Evolutionary conservation across 257 asterid species (phyloP), one percentile per base, ranked within the genome.

Genomic region (Linaria vulgaris): DNA sequence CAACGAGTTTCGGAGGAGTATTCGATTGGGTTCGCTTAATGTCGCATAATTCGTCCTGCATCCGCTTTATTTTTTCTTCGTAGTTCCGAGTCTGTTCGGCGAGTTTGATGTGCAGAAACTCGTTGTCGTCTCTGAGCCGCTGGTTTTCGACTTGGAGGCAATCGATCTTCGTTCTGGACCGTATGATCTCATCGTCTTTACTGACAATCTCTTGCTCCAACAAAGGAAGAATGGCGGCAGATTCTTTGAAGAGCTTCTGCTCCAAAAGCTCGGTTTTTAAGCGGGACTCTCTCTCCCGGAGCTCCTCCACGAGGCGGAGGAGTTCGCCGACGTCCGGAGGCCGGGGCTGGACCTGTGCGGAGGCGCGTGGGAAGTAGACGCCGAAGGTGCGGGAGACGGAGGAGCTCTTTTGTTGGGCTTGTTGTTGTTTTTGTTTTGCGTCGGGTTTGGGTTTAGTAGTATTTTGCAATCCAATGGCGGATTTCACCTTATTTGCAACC

Each of bases 271-370:
- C 90, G 0, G 99, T 94, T 72, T 86, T 90, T 75, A 94, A 76
- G 0, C 85, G 78, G 6, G 97, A 90, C 79, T 94, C 99, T 15
- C 87, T 79, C 68, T 90, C 99, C 0, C 88, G 84, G 67, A 91
- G 47, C 30, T 82, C 85, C 24, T 91, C 98, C 10, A 91, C 96
- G 23, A 85, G 70, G 12, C 85, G 91, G 63, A 81, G 76, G 56
- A 92, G 99, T 45, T 92, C 94, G 14, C 84, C 56, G 34, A 76
- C 92, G 74, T 87, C 96, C 21, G 95, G 95, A 2, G 94, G 96
- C 14, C 96, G 90, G 10, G 98, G 98, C 81, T 88, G 98, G 49
- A 91, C 98, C 21, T 91, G 96, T 0, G 96, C 86, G 45, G 98
- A 91, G n/a, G 96, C 63, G 71, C 96, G 95, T n/a, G 96, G 98